Evolutionary conservation across 441 rosid species (phyloP).

Genomic region (Gossypium davidsonii): DNA sequence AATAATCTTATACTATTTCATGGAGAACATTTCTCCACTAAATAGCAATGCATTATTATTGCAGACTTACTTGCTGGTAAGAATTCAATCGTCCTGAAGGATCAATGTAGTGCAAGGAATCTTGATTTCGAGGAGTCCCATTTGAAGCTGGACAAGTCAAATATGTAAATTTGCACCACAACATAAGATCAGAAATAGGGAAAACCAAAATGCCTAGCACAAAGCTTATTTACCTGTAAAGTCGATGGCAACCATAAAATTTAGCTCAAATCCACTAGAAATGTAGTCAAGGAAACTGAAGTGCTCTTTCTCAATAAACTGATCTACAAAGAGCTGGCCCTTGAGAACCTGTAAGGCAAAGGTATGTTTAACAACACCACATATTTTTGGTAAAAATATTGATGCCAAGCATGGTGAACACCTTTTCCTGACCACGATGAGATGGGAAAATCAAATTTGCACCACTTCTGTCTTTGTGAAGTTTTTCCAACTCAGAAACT

Average conservation of each 20-base stretch:
- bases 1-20: not conserved
- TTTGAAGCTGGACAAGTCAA: slow-evolving; percentile 55
- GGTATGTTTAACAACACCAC: slow-evolving; percentile 2
- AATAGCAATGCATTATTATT: not conserved
- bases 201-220: not conserved
- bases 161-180: slow-evolving; percentile 7
- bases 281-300: slow-evolving; percentile 75
- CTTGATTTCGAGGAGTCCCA: slow-evolving; percentile 58
- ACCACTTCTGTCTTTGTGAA: slow-evolving; percentile 38
- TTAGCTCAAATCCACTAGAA: slow-evolving; percentile 75
- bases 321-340: slow-evolving; percentile 70
- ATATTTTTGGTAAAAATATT: not conserved
- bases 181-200: not conserved
- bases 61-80: slow-evolving; percentile 57
- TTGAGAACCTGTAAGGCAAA: slow-evolving; percentile 44
- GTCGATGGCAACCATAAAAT: slow-evolving; percentile 90
- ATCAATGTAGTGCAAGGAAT: slow-evolving; percentile 76
- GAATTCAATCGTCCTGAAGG: slow-evolving; percentile 66
- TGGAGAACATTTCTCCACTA: not conserved
- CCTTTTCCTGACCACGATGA: slow-evolving; percentile 49
- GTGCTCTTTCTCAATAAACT: slow-evolving; percentile 52
- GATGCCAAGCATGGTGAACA: slow-evolving; percentile 14
- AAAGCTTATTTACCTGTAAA: slow-evolving; percentile 51
- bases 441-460: slow-evolving; percentile 42
- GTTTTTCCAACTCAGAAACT: slow-evolving; percentile 52